Evolutionary conservation across 208 protist genomes (phyloP).

Genomic region (Crithidia acanthocephali): DNA sequence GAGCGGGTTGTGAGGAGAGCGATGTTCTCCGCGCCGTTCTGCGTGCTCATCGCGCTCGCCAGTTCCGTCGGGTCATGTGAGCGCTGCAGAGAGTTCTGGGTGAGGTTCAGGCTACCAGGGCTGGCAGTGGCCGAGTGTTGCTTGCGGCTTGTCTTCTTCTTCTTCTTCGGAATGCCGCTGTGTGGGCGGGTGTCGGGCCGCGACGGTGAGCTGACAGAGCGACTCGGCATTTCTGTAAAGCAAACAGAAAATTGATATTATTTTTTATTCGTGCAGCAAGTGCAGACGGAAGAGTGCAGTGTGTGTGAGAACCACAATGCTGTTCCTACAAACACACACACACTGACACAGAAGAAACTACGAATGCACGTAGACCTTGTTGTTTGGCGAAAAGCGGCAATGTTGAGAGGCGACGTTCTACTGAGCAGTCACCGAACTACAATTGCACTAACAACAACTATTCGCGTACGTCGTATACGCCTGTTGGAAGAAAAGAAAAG

Average conservation of each 20-base stretch:
- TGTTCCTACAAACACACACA: background rate
- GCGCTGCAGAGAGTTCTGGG: background rate
- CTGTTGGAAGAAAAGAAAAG: background rate
- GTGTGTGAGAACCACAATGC: background rate
- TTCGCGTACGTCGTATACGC: no score
- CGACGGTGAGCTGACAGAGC: slow-evolving; percentile 6
- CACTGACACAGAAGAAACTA: background rate
- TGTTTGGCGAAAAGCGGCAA: background rate
- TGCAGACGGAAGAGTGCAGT: no score
- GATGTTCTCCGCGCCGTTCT: background rate
- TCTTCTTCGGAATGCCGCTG: slow-evolving; percentile 11
- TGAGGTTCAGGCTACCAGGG: background rate
- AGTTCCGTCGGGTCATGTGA: background rate
- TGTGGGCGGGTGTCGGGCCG: background rate
- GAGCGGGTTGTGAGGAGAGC: background rate
- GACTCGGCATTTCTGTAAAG: slow-evolving; percentile 11
- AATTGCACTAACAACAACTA: no score
- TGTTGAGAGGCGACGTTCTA: background rate
- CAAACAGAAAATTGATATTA: no score
- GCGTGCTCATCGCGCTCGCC: background rate
- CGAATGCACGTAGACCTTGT: background rate
- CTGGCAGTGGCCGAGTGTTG: background rate
- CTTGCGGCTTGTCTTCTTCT: background rate
- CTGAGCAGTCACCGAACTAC: no score
- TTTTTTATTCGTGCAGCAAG: no score